phyloP scores from a whole-genome alignment of 1,139 yeast genomes.

The Candida smagusa region DNA sequence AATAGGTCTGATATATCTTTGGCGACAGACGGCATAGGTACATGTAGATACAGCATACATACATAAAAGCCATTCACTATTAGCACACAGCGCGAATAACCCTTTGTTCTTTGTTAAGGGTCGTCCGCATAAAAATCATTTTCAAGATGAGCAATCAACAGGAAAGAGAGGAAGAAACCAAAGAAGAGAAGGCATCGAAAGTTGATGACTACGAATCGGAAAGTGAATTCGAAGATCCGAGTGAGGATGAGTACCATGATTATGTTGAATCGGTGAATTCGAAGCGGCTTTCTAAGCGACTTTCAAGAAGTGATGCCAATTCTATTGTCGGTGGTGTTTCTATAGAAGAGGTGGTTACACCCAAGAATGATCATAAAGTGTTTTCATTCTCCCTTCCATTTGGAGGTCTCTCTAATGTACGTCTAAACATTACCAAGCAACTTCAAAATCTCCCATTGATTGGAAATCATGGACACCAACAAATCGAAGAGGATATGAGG shows the following conservation, averaged over 20 bases:
- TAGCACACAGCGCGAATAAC: no score
- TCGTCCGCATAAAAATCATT: no score
- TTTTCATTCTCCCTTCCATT: conserved; percentile 43
- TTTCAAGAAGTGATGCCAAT: conserved; percentile 33
- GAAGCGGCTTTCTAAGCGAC: conserved; percentile 1
- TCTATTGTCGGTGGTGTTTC: conserved; percentile 42
- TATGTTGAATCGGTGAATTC: no score
- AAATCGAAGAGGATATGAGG: conserved; percentile 32
- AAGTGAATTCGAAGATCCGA: conserved; percentile 3
- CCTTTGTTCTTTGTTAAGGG: no score
- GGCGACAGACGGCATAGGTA: no score
- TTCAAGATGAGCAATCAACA: no score
- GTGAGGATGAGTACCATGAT: not conserved
- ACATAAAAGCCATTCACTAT: no score
- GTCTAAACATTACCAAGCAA: conserved; percentile 24
- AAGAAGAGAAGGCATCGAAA: conserved; percentile 7
- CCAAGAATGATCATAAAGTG: conserved; percentile 19
- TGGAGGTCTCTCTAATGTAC: conserved; percentile 29
- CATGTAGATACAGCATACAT: no score
- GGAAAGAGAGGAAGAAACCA: no score
- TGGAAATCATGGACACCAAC: conserved; percentile 17
- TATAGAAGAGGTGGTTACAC: conserved; percentile 10
- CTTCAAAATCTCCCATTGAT: conserved; percentile 23
- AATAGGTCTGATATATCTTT: no score
- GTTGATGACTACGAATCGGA: conserved; percentile 11